phyloP scores from a whole-genome alignment of 306 rosid genomes.

The Cicer pinnatifidum region DNA sequence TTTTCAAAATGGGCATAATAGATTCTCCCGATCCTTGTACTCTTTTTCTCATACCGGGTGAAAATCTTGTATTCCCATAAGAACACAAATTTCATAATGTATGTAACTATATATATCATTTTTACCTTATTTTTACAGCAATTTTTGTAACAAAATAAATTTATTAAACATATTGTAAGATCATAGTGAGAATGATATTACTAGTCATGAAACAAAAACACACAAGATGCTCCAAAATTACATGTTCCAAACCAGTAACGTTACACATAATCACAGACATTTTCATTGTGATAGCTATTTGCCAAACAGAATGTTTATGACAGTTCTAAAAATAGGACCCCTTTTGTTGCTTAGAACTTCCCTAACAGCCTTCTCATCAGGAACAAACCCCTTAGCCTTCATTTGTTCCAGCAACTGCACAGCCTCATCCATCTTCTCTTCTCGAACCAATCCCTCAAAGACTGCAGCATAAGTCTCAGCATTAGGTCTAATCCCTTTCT shows the following conservation, averaged over 20 bases:
- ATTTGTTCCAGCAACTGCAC: constrained; percentile 54
- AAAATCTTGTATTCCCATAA: not conserved
- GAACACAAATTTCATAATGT: not conserved
- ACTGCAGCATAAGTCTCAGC: constrained; percentile 60
- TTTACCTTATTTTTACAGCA: not conserved
- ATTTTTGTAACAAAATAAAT: not conserved
- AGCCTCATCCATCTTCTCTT: constrained; percentile 58
- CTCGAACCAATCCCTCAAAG: constrained; percentile 65
- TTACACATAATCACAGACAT: not conserved
- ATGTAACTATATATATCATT: not conserved
- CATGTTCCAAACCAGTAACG: not conserved
- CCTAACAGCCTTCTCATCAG: constrained; percentile 65
- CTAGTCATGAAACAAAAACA: constrained; percentile 15
- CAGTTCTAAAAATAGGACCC: constrained; percentile 57
- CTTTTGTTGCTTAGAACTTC: constrained; percentile 54
- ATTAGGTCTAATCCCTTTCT: constrained; percentile 69
- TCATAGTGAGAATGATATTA: not conserved
- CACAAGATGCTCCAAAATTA: not conserved
- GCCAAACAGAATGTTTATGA: constrained; percentile 64
- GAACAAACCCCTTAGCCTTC: constrained; percentile 62
- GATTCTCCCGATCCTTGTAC: not conserved
- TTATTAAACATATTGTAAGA: not conserved
- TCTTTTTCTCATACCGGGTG: not conserved
- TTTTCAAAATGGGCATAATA: not conserved
- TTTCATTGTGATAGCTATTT: constrained; percentile 40